phyloP scores from a whole-genome alignment of 306 rosid genomes.

The Citrullus amarus region DNA sequence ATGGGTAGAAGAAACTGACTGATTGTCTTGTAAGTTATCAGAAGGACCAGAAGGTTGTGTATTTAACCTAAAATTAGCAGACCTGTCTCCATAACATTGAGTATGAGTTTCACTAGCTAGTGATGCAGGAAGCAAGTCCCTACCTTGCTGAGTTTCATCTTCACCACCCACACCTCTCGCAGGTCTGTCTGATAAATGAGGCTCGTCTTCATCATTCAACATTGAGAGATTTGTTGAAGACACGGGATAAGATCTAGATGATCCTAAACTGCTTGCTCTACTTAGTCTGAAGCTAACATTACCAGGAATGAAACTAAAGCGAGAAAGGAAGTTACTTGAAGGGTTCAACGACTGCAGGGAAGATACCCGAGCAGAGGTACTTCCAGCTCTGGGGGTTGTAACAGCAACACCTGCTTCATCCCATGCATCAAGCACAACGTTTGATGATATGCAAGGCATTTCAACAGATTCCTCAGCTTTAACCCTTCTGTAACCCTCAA shows the following conservation, averaged over 20 bases:
- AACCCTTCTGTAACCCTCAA: constrained; percentile 41
- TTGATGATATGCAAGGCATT: constrained; percentile 39
- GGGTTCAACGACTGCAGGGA: constrained; percentile 51
- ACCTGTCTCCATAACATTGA: constrained; percentile 28
- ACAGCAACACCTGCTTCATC: constrained; percentile 22
- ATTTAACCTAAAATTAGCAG: constrained; percentile 35
- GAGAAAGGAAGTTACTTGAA: constrained; percentile 68
- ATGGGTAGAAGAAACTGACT: constrained; percentile 27
- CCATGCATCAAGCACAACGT: constrained; percentile 46
- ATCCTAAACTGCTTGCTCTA: constrained; percentile 82
- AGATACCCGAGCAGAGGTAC: constrained; percentile 39
- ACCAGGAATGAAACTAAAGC: constrained; percentile 74
- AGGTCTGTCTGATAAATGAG: constrained; percentile 27
- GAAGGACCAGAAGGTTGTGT: constrained; percentile 17
- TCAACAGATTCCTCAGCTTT: constrained; percentile 37
- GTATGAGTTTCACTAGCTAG: constrained; percentile 21
- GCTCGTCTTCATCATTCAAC: constrained; percentile 50
- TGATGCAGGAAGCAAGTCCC: constrained; percentile 28
- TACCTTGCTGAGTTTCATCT: constrained; percentile 39
- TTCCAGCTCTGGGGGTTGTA: constrained; percentile 37
- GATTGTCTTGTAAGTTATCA: constrained; percentile 23
- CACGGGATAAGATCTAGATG: constrained; percentile 58
- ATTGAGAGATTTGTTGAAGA: constrained; percentile 44
- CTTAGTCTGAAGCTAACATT: constrained; percentile 78
- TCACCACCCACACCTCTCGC: constrained; percentile 22